A percentile compares a stretch with the other conserved stretches of the same genome.
These are phyloP conservation scores for Nemania diffusa DNA, from an alignment of 2,329 filamentous ascomycete species.

Conservation along the genomic window DNA sequence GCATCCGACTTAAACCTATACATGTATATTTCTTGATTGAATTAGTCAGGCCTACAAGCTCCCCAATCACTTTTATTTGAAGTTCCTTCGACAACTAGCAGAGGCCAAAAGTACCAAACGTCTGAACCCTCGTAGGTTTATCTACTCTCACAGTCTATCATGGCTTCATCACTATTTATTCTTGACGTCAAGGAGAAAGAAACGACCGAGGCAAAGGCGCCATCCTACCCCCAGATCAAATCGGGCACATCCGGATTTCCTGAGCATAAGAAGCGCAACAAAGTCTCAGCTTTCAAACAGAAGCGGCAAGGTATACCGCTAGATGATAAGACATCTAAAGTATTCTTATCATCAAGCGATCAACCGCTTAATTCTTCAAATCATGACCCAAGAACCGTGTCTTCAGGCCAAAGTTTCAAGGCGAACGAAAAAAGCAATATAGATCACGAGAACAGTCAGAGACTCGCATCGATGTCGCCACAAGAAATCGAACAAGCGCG, in stretches of 20 bases:
- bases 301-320: slow-evolving; percentile 57
- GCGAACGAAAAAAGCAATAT: slow-evolving; percentile 76
- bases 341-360: slow-evolving; percentile 38
- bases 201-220: slow-evolving; percentile 67
- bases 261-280: slow-evolving; percentile 81
- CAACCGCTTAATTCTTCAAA: slow-evolving; percentile 38
- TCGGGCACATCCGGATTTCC: slow-evolving; percentile 79
- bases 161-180: slow-evolving; percentile 57
- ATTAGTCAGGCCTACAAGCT: too few relatives aligned
- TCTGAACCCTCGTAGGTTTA: not conserved
- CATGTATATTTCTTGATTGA: too few relatives aligned
- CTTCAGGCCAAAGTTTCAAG: slow-evolving; percentile 47
- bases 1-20: not conserved
- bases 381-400: slow-evolving; percentile 36
- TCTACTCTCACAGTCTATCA: not conserved
- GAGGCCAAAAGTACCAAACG: not conserved
- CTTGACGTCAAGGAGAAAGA: slow-evolving; percentile 84
- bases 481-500: slow-evolving; percentile 84
- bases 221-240: slow-evolving; percentile 69
- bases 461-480: slow-evolving; percentile 80
- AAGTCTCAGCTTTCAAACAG: slow-evolving; percentile 83
- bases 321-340: slow-evolving; percentile 42
- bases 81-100: not conserved
- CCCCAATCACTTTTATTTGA: not conserved
- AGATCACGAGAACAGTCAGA: slow-evolving; percentile 81